These are phyloP conservation scores for Tetrapisispora phaffii DNA, from an alignment of 805 yeast species.

Conservation along the genomic window DNA sequence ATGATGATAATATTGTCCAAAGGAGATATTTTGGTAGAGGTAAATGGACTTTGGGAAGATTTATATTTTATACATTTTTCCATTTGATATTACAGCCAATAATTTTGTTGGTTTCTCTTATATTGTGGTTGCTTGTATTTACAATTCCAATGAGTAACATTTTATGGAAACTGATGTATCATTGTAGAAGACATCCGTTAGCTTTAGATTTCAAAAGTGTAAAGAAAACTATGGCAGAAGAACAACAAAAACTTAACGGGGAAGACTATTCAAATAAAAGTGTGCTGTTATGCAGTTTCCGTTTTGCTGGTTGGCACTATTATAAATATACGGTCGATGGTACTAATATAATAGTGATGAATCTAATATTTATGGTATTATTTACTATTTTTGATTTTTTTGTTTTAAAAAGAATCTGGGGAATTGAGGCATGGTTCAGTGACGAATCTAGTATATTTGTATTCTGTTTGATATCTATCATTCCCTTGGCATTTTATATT, in stretches of 20 bases:
- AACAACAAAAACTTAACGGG: conserved; percentile 5
- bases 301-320: conserved; percentile 87
- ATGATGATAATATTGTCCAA: conserved; percentile 1
- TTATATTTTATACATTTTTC: conserved; percentile 62
- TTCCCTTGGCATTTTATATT: conserved; percentile 91
- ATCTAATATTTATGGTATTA: conserved; percentile 65
- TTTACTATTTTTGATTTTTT: conserved; percentile 77
- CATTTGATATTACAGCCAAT: conserved; percentile 65
- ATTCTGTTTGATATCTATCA: conserved; percentile 70
- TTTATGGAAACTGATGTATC: conserved; percentile 54
- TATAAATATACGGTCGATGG: conserved; percentile 96
- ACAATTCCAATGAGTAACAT: conserved; percentile 92
- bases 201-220: conserved; percentile 71
- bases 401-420: conserved; percentile 42
- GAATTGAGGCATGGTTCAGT: conserved; percentile 31
- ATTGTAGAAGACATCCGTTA: conserved; percentile 81
- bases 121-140: conserved; percentile 77
- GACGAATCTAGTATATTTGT: conserved; percentile 59
- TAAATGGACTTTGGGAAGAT: conserved; percentile 76
- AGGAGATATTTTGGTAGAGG: conserved; percentile 82
- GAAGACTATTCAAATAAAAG: conserved; percentile 33
- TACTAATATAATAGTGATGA: conserved; percentile 85
- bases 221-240: conserved; percentile 23
- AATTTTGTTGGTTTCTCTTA: conserved; percentile 40
- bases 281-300: conserved; percentile 77